Evolutionary conservation across 2,329 filamentous ascomycete genomes (phyloP).

Genomic region (Aspergillus texensis): DNA sequence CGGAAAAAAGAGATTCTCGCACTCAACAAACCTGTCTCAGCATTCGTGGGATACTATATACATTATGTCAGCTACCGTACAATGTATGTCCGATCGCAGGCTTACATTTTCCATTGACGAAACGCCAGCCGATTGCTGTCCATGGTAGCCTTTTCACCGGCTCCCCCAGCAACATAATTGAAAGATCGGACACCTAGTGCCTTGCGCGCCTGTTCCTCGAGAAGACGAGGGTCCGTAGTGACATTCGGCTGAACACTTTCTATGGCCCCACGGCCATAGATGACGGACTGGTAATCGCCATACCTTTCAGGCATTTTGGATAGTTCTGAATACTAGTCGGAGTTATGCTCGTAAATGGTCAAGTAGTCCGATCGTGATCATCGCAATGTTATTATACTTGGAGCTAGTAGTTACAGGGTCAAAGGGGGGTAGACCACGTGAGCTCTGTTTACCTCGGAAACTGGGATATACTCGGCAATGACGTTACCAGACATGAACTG

Average conservation of each 20-base stretch:
- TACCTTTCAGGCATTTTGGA: slow-evolving; percentile 41
- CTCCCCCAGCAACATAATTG: slow-evolving; percentile 65
- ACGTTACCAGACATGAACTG: not conserved
- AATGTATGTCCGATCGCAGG: slow-evolving; percentile 3
- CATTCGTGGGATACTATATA: slow-evolving; percentile 55
- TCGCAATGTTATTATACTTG: not conserved
- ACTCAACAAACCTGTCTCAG: slow-evolving; percentile 35
- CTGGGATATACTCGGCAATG: not conserved
- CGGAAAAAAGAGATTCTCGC: not conserved
- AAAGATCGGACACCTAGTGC: slow-evolving; percentile 54
- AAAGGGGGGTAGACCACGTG: not conserved
- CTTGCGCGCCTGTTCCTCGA: slow-evolving; percentile 59
- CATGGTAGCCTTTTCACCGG: slow-evolving; percentile 64
- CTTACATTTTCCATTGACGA: slow-evolving; percentile 51
- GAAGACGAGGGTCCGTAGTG: slow-evolving; percentile 61
- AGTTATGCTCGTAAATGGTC: not conserved
- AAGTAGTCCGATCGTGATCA: not conserved
- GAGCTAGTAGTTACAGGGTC: not conserved
- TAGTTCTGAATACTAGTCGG: not conserved
- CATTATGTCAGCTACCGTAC: not conserved
- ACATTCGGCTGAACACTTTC: slow-evolving; percentile 52
- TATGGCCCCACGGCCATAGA: slow-evolving; percentile 58
- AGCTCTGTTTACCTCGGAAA: not conserved
- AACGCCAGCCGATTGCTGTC: slow-evolving; percentile 62
- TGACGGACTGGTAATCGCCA: slow-evolving; percentile 49